phyloP scores from a whole-genome alignment of 163 green algal genomes.

The Chlorella variabilis region DNA sequence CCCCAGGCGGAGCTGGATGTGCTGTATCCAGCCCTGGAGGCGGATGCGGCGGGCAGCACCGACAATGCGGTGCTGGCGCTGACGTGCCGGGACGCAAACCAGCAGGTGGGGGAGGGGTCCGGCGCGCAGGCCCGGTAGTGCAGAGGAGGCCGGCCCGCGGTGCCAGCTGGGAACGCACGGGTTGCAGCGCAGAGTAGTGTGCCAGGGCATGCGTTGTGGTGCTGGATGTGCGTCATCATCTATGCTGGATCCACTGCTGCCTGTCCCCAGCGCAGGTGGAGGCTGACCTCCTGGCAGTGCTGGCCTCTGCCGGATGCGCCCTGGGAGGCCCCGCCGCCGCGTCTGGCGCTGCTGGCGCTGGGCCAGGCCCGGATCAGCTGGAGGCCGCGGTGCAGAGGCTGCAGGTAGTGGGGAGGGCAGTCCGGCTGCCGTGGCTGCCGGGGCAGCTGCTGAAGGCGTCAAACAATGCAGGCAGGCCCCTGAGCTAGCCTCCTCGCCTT shows the following conservation, averaged over 20 bases:
- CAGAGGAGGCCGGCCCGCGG: no score
- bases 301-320: slow-evolving; percentile 5
- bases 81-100: background rate
- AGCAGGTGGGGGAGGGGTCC: background rate
- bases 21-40: slow-evolving; percentile 14
- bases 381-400: slow-evolving; percentile 3
- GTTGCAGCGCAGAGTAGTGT: no score
- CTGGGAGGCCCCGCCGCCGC: background rate
- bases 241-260: no score
- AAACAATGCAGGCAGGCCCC: no score
- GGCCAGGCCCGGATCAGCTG: background rate
- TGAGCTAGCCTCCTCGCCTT: no score
- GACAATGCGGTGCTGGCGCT: slow-evolving; percentile 12
- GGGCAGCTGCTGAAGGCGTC: no score
- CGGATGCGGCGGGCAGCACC: background rate
- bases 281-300: background rate
- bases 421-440: no score
- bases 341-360: background rate
- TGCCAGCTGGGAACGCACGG: no score
- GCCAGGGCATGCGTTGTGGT: background rate
- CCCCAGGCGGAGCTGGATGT: slow-evolving; percentile 29
- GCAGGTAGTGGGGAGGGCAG: background rate
- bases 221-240: background rate
- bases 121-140: no score
- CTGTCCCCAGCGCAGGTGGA: background rate